A percentile compares a stretch with the other conserved stretches of the same genome.
These are phyloP conservation scores for Posidonia oceanica DNA, from an alignment of 116 monocot species.

Conservation along the genomic window DNA sequence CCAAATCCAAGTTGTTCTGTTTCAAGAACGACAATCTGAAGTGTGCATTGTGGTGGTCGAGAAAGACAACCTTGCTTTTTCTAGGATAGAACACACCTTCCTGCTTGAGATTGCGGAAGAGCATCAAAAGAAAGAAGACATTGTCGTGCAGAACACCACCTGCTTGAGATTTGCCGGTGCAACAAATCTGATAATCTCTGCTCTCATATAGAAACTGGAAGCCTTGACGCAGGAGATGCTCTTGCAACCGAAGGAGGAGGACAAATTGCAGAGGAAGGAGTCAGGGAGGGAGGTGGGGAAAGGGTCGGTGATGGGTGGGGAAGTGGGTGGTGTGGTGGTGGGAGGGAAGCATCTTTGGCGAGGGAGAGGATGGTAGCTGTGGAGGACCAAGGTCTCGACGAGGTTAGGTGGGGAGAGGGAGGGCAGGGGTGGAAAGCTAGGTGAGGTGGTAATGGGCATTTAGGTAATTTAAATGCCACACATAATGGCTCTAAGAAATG, in stretches of 20 bases:
- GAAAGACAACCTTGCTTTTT: constrained; percentile 2
- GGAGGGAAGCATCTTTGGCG: constrained; percentile 51
- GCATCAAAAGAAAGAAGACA: constrained; percentile 9
- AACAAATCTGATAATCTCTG: constrained; percentile 34
- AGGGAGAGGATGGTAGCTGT: constrained; percentile 60
- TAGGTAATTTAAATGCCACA: too few species aligned
- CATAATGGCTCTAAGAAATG: too few species aligned
- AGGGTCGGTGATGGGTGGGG: constrained; percentile 21
- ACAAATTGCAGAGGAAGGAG: constrained; percentile 27
- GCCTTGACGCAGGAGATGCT: constrained; percentile 48
- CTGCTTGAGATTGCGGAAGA: constrained; percentile 20
- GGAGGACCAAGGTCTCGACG: constrained; percentile 51
- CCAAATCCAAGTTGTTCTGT: constrained; percentile 7
- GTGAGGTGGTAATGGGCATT: too few species aligned
- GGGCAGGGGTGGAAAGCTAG: constrained; percentile 71
- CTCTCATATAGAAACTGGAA: constrained; percentile 27
- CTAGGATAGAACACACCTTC: constrained; percentile 10
- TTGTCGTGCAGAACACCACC: constrained; percentile 1
- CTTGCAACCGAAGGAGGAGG: constrained; percentile 20
- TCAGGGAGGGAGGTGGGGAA: constrained; percentile 35
- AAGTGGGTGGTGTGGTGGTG: not conserved
- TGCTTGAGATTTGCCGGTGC: constrained; percentile 34
- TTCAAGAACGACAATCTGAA: constrained; percentile 1
- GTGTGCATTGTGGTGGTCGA: not conserved
- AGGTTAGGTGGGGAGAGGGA: constrained; percentile 27